phyloP scores from a whole-genome alignment of 768 basidiomycete species.

The Panaeolus cyanescens region DNA sequence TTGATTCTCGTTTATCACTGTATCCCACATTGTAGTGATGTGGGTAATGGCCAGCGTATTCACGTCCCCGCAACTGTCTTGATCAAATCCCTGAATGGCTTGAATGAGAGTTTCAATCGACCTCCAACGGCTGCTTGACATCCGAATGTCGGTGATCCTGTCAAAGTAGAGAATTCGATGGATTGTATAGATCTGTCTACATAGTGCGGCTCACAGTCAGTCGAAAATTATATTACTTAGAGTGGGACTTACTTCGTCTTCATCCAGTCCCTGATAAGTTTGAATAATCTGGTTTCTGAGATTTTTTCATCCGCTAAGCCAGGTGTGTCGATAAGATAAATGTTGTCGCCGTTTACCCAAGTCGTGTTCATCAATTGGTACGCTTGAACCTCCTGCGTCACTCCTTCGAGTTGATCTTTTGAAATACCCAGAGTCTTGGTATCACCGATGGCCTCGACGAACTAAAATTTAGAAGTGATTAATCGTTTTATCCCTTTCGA shows the following conservation, averaged over 20 bases:
- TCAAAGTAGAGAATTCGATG: not conserved
- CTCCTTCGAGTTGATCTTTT: not conserved
- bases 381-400: not conserved
- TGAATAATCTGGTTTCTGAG: not conserved
- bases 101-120: not conserved
- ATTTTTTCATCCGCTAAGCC: not conserved
- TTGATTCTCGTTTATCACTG: not conserved
- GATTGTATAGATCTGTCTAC: not conserved
- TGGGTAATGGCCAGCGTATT: not conserved
- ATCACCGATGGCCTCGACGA: not conserved
- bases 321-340: not conserved
- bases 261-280: not conserved
- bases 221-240: no score
- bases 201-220: not conserved
- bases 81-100: not conserved
- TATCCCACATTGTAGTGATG: not conserved
- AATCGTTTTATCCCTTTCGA: no score
- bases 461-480: not conserved
- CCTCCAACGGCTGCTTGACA: not conserved
- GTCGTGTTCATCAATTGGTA: not conserved
- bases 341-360: not conserved
- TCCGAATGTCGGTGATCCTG: not conserved
- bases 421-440: not conserved
- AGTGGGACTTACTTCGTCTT: not conserved
- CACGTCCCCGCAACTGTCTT: not conserved